These are phyloP conservation scores for Sugiyamaella chiloensis DNA, from an alignment of 805 yeast genomes.

Conservation along the genomic window DNA sequence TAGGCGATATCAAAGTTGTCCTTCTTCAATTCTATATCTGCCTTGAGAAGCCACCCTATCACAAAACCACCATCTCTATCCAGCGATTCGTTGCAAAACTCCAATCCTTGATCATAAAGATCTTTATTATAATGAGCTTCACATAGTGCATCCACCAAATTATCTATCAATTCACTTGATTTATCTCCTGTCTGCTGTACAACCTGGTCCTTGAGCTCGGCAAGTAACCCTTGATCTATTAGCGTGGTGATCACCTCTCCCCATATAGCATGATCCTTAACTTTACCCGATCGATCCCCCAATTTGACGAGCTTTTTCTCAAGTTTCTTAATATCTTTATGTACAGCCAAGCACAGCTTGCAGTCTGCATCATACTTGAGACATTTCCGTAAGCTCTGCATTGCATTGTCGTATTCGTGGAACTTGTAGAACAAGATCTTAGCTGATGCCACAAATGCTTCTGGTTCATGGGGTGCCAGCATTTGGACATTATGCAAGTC, in stretches of 20 bases:
- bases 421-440: constrained; percentile 49
- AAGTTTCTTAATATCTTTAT: constrained; percentile 27
- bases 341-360: constrained; percentile 49
- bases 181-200: constrained; percentile 6
- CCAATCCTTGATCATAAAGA: constrained; percentile 28
- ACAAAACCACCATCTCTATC: constrained; percentile 33
- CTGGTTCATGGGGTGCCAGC: constrained; percentile 26
- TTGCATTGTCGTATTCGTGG: constrained; percentile 50
- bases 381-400: constrained; percentile 59
- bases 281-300: constrained; percentile 19
- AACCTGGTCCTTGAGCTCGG: constrained; percentile 18
- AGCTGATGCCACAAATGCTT: constrained; percentile 30
- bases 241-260: constrained; percentile 14
- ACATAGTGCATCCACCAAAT: constrained; percentile 40
- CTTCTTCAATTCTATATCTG: constrained; percentile 18
- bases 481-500: constrained; percentile 34
- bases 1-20: constrained; percentile 25
- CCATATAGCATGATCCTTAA: constrained; percentile 27
- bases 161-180: constrained; percentile 23
- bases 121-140: constrained; percentile 38
- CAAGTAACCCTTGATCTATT: constrained; percentile 13
- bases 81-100: constrained; percentile 30
- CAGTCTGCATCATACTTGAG: constrained; percentile 75
- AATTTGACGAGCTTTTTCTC: constrained; percentile 27
- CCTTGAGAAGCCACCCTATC: constrained; percentile 33